A percentile compares a stretch with the other conserved stretches of the same genome.
These are phyloP conservation scores for Chalara sp. DNA, from an alignment of 2,329 filamentous ascomycete species.

Conservation along the genomic window DNA sequence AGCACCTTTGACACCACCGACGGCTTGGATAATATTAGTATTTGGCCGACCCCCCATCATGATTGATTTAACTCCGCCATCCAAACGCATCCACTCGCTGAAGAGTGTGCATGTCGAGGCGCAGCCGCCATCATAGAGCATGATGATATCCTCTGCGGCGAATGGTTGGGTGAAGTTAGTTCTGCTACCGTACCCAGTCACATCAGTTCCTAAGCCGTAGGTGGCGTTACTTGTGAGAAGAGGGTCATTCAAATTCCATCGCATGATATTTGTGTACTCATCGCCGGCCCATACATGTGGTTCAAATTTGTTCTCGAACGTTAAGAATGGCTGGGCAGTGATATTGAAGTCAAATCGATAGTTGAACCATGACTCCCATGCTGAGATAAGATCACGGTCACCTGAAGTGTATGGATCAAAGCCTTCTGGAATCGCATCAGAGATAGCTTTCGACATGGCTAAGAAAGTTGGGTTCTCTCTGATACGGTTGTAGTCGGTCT, in stretches of 20 bases:
- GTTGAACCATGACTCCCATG: constrained; percentile 19
- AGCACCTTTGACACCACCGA: constrained; percentile 59
- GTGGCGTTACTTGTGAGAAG: constrained; percentile 16
- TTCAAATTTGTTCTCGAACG: constrained; percentile 20
- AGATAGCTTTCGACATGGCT: constrained; percentile 16
- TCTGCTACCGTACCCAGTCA: constrained; percentile 27
- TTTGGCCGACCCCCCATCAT: constrained; percentile 53
- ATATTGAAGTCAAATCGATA: constrained; percentile 22
- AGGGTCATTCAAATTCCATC: constrained; percentile 22
- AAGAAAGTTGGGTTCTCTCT: constrained; percentile 18
- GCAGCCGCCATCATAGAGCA: constrained; percentile 46
- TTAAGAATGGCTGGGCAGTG: constrained; percentile 18
- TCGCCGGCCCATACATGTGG: constrained; percentile 16
- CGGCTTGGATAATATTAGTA: constrained; percentile 48
- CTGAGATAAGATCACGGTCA: constrained; percentile 7
- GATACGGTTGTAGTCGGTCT: constrained; percentile 20
- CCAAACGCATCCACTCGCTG: constrained; percentile 44
- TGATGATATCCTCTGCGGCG: constrained; percentile 32
- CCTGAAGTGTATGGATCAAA: constrained; percentile 21
- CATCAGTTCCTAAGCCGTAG: constrained; percentile 21
- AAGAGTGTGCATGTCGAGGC: constrained; percentile 55
- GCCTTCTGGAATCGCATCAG: constrained; percentile 12
- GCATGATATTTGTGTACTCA: constrained; percentile 16
- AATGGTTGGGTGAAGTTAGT: constrained; percentile 30
- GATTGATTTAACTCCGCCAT: constrained; percentile 47